Evolutionary conservation across 2,329 filamentous ascomycete genomes (phyloP).

Genomic region (Phoma sp.): DNA sequence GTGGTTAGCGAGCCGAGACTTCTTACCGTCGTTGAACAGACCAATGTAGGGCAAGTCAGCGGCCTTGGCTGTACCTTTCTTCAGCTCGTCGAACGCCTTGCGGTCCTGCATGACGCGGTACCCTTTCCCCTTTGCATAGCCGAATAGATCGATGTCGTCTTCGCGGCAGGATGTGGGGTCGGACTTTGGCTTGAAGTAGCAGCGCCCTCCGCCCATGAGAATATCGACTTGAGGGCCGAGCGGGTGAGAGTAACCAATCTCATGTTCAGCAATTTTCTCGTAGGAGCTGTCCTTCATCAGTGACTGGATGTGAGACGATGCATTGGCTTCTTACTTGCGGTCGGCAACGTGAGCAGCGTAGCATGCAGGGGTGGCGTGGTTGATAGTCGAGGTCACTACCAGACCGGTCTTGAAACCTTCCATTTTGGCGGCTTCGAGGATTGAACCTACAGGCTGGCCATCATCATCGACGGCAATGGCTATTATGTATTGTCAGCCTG

Average conservation of each 20-base stretch:
- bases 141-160: conserved; percentile 49
- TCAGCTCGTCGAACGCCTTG: conserved; percentile 43
- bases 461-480: conserved; percentile 46
- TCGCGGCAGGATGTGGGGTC: conserved; percentile 47
- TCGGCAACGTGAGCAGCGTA: conserved; percentile 24
- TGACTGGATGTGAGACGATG: background rate
- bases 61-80: conserved; percentile 30
- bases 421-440: conserved; percentile 51
- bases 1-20: background rate
- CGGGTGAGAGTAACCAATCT: conserved; percentile 51
- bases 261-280: conserved; percentile 49
- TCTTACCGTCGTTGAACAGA: conserved; percentile 47
- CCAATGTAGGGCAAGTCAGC: conserved; percentile 48
- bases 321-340: conserved; percentile 12
- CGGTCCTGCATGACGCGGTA: conserved; percentile 49
- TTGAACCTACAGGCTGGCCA: conserved; percentile 46
- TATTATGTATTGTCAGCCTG: background rate
- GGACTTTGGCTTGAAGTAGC: conserved; percentile 51
- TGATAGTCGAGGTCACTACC: conserved; percentile 53
- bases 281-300: conserved; percentile 32
- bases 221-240: conserved; percentile 50
- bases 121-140: conserved; percentile 43
- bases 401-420: conserved; percentile 51
- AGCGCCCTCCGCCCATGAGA: conserved; percentile 51
- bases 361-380: conserved; percentile 42